phyloP scores from a whole-genome alignment of 345 rosid genomes.

The Rhizophora mangle region DNA sequence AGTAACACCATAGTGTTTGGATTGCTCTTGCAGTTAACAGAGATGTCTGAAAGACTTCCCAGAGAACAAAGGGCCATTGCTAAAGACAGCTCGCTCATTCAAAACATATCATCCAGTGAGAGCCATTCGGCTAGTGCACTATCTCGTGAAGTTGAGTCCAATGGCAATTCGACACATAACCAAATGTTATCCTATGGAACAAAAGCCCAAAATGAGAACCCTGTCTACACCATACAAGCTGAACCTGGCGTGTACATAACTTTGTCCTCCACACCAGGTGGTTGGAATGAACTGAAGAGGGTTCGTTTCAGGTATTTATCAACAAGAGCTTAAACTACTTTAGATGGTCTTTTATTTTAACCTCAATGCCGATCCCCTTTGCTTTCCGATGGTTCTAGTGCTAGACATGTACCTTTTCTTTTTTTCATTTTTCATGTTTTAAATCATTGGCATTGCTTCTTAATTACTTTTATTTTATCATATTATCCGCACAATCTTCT shows the following conservation, averaged over 20 bases:
- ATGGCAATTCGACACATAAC: constrained; percentile 32
- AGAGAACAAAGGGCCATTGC: constrained; percentile 30
- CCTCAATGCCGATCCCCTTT: neutral
- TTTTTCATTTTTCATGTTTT: no score
- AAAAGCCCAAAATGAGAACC: constrained; percentile 46
- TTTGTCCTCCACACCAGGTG: constrained; percentile 52
- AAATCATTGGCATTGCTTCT: no score
- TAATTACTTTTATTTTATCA: no score
- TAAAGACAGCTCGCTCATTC: constrained; percentile 22
- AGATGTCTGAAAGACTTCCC: constrained; percentile 46
- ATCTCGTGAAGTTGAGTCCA: constrained; percentile 38
- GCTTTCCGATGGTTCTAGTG: neutral
- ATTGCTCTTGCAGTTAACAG: constrained; percentile 59
- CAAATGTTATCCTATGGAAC: constrained; percentile 37
- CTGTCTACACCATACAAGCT: constrained; percentile 60
- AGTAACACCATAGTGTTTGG: constrained; percentile 13
- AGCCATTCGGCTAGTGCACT: constrained; percentile 33
- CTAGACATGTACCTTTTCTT: no score
- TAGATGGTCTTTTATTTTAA: neutral
- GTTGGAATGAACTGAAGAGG: constrained; percentile 72
- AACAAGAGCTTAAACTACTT: neutral
- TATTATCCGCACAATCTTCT: neutral
- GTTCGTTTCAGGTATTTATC: constrained; percentile 72
- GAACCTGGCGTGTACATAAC: constrained; percentile 84
- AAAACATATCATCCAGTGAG: constrained; percentile 22